These are phyloP conservation scores for Trichoderma arundinaceum DNA, from an alignment of 2,329 filamentous ascomycete species.

Conservation along the genomic window DNA sequence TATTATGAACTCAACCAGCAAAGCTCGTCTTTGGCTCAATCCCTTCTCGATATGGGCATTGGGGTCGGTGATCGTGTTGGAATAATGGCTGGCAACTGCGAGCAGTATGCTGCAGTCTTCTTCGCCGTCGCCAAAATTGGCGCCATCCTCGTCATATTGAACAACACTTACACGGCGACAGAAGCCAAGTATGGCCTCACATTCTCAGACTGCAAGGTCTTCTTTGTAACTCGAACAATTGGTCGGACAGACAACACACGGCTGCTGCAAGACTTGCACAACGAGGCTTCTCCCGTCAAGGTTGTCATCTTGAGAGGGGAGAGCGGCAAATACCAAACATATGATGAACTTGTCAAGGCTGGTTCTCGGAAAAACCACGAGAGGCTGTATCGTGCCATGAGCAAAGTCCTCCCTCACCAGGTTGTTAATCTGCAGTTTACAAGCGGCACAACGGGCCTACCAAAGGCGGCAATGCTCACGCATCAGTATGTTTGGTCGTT, in stretches of 20 bases:
- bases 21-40: slow-evolving; percentile 66
- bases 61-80: slow-evolving; percentile 72
- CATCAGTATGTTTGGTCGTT: slow-evolving; percentile 59
- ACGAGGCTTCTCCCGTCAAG: slow-evolving; percentile 52
- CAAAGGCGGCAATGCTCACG: slow-evolving; percentile 77
- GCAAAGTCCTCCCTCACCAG: slow-evolving; percentile 65
- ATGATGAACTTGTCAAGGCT: slow-evolving; percentile 61
- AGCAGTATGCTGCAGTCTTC: slow-evolving; percentile 81
- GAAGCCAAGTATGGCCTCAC: slow-evolving; percentile 74
- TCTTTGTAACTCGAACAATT: slow-evolving; percentile 75
- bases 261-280: slow-evolving; percentile 61
- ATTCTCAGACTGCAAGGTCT: slow-evolving; percentile 73
- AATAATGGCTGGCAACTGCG: slow-evolving; percentile 78
- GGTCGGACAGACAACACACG: slow-evolving; percentile 67
- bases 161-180: slow-evolving; percentile 79
- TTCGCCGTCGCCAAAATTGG: slow-evolving; percentile 73
- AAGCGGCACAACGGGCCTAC: slow-evolving; percentile 73
- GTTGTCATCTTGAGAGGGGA: slow-evolving; percentile 67
- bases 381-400: slow-evolving; percentile 58
- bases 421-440: slow-evolving; percentile 79
- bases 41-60: slow-evolving; percentile 70
- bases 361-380: slow-evolving; percentile 57
- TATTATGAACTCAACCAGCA: slow-evolving; percentile 69
- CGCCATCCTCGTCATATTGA: slow-evolving; percentile 75
- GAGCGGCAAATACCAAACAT: slow-evolving; percentile 61